A percentile compares a stretch with the other conserved stretches of the same genome.
These are phyloP conservation scores for Cercospora sp. DNA, from an alignment of 2,329 filamentous ascomycete species.

Conservation along the genomic window DNA sequence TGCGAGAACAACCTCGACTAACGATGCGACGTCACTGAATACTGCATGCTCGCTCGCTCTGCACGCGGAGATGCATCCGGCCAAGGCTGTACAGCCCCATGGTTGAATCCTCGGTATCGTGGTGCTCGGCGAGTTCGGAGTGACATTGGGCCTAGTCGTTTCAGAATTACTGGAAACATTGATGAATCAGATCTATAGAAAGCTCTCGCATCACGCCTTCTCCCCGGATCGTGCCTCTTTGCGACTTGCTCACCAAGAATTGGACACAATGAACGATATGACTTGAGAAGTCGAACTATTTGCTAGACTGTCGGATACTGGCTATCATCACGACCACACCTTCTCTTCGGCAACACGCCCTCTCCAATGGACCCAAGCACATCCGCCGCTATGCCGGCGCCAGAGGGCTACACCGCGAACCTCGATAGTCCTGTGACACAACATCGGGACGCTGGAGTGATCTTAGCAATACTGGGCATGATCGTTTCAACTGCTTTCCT, in stretches of 20 bases:
- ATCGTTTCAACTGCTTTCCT: conserved; percentile 18
- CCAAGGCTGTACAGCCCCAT: neutral
- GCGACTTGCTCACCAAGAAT: neutral
- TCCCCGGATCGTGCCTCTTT: neutral
- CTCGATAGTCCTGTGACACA: conserved; percentile 17
- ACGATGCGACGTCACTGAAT: neutral
- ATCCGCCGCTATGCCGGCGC: conserved; percentile 15
- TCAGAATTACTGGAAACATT: neutral
- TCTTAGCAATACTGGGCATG: conserved; percentile 20
- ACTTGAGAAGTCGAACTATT: neutral
- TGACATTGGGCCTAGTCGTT: neutral
- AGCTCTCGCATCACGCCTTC: neutral
- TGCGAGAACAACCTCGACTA: neutral
- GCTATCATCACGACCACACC: neutral
- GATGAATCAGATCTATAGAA: neutral
- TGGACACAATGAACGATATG: neutral
- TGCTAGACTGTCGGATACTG: neutral
- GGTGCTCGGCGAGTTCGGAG: neutral
- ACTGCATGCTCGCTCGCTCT: neutral
- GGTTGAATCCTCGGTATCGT: neutral
- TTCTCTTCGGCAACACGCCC: neutral
- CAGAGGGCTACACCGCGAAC: conserved; percentile 14
- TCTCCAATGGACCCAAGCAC: neutral
- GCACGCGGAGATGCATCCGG: neutral
- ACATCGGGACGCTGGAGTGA: conserved; percentile 15